Conservation (phyloP, 768 basidiomycete genomes). For the Suillus subalutaceus region DNA sequence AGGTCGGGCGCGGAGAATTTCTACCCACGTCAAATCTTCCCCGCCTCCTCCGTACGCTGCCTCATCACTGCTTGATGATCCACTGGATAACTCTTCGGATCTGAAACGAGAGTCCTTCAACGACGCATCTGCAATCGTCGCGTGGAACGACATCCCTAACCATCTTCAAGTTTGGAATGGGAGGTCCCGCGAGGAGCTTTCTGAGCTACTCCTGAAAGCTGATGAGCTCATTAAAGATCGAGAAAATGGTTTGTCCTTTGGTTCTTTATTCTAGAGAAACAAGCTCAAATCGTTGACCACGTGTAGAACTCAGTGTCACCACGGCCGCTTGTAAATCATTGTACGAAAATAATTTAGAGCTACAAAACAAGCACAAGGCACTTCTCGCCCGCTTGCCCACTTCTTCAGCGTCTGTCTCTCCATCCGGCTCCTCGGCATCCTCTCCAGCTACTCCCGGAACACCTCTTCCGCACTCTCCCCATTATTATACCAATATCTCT, state of each 20-base stretch:
- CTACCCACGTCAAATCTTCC: slow-evolving; percentile 38
- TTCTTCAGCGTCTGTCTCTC: slow-evolving; percentile 43
- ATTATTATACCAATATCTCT: slow-evolving; percentile 33
- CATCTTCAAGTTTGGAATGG: slow-evolving; percentile 56
- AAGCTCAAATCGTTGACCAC: slow-evolving; percentile 15
- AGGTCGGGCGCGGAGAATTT: slow-evolving; percentile 60
- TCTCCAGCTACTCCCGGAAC: slow-evolving; percentile 32
- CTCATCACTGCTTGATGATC: slow-evolving; percentile 35
- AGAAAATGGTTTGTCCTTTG: slow-evolving; percentile 61
- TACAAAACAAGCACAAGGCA: slow-evolving; percentile 74
- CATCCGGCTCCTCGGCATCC: slow-evolving; percentile 21
- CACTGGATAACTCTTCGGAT: slow-evolving; percentile 29
- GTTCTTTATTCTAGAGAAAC: slow-evolving; percentile 9
- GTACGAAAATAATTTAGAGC: slow-evolving; percentile 66
- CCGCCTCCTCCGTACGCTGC: slow-evolving; percentile 64
- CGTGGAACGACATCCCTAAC: slow-evolving; percentile 22
- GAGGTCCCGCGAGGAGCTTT: slow-evolving; percentile 73
- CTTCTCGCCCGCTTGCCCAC: slow-evolving; percentile 65
- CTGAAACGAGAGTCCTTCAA: slow-evolving; percentile 32
- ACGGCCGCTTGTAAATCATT: slow-evolving; percentile 70
- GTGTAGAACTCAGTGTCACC: slow-evolving; percentile 66
- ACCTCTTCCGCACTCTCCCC: slow-evolving; percentile 35
- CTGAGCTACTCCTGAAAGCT: slow-evolving; percentile 69
- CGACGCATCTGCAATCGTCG: slow-evolving; percentile 28
- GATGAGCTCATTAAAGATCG: slow-evolving; percentile 76